Conservation (phyloP, 2,329 filamentous ascomycete genomes). For the Colletotrichum lupini region DNA sequence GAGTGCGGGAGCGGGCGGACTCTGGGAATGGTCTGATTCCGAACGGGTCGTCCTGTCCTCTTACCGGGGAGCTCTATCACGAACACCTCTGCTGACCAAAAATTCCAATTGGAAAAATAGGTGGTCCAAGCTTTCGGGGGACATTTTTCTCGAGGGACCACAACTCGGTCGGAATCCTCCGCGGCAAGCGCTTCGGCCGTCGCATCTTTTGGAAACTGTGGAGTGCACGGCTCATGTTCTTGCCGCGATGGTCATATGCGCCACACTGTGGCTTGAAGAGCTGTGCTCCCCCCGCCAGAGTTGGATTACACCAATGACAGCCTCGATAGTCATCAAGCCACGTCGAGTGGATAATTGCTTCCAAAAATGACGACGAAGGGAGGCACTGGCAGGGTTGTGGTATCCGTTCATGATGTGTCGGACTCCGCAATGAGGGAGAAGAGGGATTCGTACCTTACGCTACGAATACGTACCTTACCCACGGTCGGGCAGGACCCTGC, state of each 20-base stretch:
- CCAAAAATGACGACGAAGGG: not conserved
- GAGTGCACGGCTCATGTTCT: not conserved
- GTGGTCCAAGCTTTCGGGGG: slow-evolving; percentile 29
- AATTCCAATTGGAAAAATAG: slow-evolving; percentile 20
- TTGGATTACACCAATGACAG: not conserved
- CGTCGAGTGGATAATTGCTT: not conserved
- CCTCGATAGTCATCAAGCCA: not conserved
- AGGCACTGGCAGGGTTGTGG: not conserved
- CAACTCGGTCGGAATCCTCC: not conserved
- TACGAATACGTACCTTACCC: not conserved
- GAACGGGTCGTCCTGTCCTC: not conserved
- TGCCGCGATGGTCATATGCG: not conserved
- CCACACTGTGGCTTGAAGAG: not conserved
- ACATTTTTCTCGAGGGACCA: not conserved
- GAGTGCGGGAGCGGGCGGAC: not conserved
- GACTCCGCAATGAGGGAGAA: not conserved
- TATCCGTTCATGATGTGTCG: not conserved
- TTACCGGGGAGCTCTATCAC: not conserved
- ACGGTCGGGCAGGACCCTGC: slow-evolving; percentile 2
- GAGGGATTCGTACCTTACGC: not conserved
- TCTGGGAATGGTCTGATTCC: slow-evolving; percentile 3
- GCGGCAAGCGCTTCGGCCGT: not conserved
- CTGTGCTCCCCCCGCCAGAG: not conserved
- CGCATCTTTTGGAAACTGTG: no score
- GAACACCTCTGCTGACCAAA: not conserved